A percentile compares a stretch with the other conserved stretches of the same genome.
These are phyloP conservation scores for Rhizophora mangle DNA, from an alignment of 345 rosid genomes.

Conservation along the genomic window DNA sequence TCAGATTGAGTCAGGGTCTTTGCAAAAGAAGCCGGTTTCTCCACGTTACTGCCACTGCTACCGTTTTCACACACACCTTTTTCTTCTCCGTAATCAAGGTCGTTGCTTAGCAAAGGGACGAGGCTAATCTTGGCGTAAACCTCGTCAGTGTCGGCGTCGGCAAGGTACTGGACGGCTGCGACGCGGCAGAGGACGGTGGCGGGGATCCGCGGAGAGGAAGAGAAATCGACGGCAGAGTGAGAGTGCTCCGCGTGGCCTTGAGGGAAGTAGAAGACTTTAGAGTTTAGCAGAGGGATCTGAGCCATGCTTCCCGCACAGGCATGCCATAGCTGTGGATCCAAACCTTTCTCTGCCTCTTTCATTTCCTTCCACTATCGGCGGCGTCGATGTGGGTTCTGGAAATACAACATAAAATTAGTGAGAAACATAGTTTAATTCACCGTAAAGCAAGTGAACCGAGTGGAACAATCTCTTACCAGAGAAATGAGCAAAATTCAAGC, in stretches of 20 bases:
- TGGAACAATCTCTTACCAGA: not conserved
- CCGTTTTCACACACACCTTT: not conserved
- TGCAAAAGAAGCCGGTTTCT: slow-evolving; percentile 76
- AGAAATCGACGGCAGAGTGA: slow-evolving; percentile 22
- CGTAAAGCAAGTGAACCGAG: not conserved
- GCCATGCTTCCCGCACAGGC: slow-evolving; percentile 35
- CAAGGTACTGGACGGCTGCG: slow-evolving; percentile 17
- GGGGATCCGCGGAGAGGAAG: slow-evolving; percentile 8
- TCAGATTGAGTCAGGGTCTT: slow-evolving; percentile 96
- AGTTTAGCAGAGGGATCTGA: slow-evolving; percentile 24
- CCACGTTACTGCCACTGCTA: slow-evolving; percentile 5
- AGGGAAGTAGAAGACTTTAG: slow-evolving; percentile 27
- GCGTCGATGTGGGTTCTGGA: not conserved
- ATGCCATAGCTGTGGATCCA: slow-evolving; percentile 32
- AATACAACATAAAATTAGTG: not conserved
- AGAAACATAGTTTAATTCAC: not conserved
- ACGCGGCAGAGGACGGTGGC: slow-evolving; percentile 21
- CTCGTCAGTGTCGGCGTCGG: slow-evolving; percentile 27
- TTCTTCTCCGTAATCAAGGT: slow-evolving; percentile 34
- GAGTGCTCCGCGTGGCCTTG: slow-evolving; percentile 35
- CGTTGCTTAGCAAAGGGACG: slow-evolving; percentile 12
- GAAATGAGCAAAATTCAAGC: not conserved
- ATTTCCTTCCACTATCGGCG: slow-evolving; percentile 17
- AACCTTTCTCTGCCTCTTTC: slow-evolving; percentile 26
- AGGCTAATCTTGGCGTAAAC: slow-evolving; percentile 24